phyloP scores from a whole-genome alignment of 2,329 filamentous ascomycete species.

The Fusarium nurragi region DNA sequence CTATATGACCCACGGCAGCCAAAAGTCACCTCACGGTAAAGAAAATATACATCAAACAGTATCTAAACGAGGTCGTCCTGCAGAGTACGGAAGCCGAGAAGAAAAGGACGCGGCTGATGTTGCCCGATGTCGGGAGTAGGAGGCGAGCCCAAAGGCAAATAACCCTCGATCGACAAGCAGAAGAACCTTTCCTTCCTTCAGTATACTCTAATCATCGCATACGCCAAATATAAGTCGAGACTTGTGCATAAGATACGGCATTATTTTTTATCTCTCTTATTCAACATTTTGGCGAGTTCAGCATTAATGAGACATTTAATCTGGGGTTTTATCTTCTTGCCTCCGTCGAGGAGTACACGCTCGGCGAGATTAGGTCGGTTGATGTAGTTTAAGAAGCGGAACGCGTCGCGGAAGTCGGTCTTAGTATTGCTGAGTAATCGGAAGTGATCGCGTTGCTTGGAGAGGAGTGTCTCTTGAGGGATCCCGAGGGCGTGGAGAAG shows the following conservation, averaged over 20 bases:
- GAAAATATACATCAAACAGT: background rate
- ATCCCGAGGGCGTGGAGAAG: fast-evolving
- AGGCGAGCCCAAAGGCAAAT: too few relatives aligned
- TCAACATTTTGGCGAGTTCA: background rate
- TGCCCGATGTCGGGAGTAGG: background rate
- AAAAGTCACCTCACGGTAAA: background rate
- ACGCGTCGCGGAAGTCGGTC: background rate
- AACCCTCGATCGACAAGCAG: too few relatives aligned
- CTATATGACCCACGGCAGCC: background rate
- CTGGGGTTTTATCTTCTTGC: background rate
- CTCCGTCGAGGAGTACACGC: background rate
- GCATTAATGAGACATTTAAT: background rate
- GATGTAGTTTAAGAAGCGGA: constrained; percentile 5
- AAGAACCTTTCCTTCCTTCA: background rate
- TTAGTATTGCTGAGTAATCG: background rate
- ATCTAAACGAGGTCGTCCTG: background rate
- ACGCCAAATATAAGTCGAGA: background rate
- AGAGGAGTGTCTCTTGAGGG: background rate
- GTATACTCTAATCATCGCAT: background rate
- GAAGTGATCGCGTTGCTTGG: background rate
- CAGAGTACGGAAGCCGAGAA: background rate
- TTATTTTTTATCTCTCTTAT: background rate
- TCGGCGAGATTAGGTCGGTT: background rate
- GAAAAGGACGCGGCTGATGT: background rate
- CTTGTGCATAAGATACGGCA: background rate